Base-by-base conservation (phyloP, 345 rosid species). In the Mangifera indica region DNA sequence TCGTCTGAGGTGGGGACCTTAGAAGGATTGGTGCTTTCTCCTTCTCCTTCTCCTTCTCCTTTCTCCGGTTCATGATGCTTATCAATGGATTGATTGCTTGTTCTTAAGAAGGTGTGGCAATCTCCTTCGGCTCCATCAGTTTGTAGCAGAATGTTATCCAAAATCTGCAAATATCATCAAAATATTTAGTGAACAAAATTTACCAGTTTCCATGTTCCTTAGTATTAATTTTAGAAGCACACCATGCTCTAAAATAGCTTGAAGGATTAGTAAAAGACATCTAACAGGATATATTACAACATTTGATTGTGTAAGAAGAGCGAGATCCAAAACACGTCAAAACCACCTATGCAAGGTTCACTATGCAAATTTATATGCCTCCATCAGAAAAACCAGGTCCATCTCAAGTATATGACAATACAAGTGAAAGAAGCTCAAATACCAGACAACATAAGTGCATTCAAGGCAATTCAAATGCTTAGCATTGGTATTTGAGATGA, bases 91-190 rank as follows among this genome's bases (percentile, higher is more conserved):
- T 84, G 85, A 75, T 75, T 18, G 59, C 71, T 72, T 55, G 87
- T 82, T 62, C 72, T 77, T 76, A 79, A 60, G 68, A 82, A 52
- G 46, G 79, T 58, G 18, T 72, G 67, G 17, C 71, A 68, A 69
- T 81, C 88, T 73, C 80, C 89, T 58, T 85, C 86, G 51, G 82
- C 85, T 67, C 78, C 85, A 79, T 88, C 89, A 34, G 77, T 85
- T 42, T 81, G 85, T 44, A 85, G 77, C 74, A 83, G 67, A 70
- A 83, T 83, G 65, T 83, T 87, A 40, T 83, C 90, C 81, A 86
- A 66, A 44, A 86, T 86, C 95, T 89, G 82, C 80, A 78, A 12
- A 60, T 73, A 63, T 63, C 48, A 74, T 17, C 25, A 25, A 46
- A n/a, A 45, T 4, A 29, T 17, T 24, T 5, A 15, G 8, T 20